These are phyloP conservation scores for Russula virescens DNA, from an alignment of 768 basidiomycete species.

Conservation along the genomic window DNA sequence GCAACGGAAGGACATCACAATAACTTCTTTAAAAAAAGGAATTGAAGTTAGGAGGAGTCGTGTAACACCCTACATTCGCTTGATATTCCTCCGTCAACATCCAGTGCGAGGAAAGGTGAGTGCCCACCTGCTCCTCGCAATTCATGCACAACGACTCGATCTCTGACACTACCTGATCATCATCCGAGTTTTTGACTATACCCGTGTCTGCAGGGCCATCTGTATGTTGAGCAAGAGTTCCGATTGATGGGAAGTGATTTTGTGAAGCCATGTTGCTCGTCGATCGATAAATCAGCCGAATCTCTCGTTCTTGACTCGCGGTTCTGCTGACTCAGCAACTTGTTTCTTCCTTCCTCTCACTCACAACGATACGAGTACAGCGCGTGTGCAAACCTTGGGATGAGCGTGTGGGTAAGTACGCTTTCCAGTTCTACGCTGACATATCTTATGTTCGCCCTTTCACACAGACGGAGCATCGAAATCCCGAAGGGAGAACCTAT, in stretches of 20 bases:
- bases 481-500: slow-evolving; percentile 95
- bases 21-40: slow-evolving; percentile 91
- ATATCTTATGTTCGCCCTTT: background rate
- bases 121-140: slow-evolving; percentile 80
- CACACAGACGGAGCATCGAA: slow-evolving; percentile 82
- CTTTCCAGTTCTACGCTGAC: background rate
- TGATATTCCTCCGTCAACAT: background rate
- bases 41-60: slow-evolving; percentile 87
- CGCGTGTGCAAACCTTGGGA: background rate
- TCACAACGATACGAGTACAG: background rate
- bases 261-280: slow-evolving; percentile 21
- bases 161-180: slow-evolving; percentile 69
- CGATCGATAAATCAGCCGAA: too few species aligned
- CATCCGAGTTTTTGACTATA: slow-evolving; percentile 29
- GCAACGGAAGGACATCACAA: slow-evolving; percentile 95
- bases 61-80: slow-evolving; percentile 64
- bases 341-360: background rate
- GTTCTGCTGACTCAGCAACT: slow-evolving; percentile 18
- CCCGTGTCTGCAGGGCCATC: slow-evolving; percentile 33
- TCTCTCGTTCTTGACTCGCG: background rate
- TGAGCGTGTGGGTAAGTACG: slow-evolving; percentile 20
- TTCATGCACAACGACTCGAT: slow-evolving; percentile 92
- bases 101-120: background rate
- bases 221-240: slow-evolving; percentile 47
- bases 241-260: slow-evolving; percentile 54